A percentile compares a stretch with the other conserved stretches of the same genome.
phyloP scores from a whole-genome alignment of 345 rosid species.

The Brassica incana region DNA sequence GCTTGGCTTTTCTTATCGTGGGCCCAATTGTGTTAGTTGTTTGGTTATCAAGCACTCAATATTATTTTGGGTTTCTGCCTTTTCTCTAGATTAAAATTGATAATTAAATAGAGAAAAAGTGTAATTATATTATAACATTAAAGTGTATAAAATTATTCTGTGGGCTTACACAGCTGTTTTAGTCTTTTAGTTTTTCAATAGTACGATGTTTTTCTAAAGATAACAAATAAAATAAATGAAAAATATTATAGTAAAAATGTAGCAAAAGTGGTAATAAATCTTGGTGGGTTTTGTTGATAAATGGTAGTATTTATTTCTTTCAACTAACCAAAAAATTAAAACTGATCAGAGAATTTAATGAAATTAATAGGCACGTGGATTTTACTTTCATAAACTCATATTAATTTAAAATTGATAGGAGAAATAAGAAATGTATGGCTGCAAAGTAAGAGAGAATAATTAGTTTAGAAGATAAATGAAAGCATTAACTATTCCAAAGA shows the following conservation, averaged over 20 bases:
- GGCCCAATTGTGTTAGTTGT: slow-evolving; percentile 9
- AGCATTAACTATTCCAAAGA: background rate
- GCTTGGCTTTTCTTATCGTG: background rate
- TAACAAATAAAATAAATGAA: background rate
- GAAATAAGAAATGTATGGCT: background rate
- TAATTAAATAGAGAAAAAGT: background rate
- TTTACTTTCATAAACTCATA: background rate
- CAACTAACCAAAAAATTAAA: background rate
- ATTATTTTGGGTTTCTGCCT: background rate
- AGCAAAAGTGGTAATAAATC: background rate
- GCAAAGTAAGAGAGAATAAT: background rate
- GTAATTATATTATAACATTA: background rate
- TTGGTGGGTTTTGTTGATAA: background rate
- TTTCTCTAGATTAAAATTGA: background rate
- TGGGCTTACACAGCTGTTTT: background rate
- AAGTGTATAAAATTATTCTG: background rate
- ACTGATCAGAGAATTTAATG: background rate
- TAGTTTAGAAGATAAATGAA: background rate
- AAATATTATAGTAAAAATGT: background rate
- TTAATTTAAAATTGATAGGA: background rate
- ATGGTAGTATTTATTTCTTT: background rate
- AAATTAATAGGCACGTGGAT: background rate
- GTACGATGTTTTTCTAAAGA: background rate
- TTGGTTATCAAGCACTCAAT: slow-evolving; percentile 9
- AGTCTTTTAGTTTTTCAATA: background rate